Percentiles rank a stretch among this genome's conserved stretches.
Conservation (phyloP, 345 rosid genomes). For the Capsella bursapastoris region DNA sequence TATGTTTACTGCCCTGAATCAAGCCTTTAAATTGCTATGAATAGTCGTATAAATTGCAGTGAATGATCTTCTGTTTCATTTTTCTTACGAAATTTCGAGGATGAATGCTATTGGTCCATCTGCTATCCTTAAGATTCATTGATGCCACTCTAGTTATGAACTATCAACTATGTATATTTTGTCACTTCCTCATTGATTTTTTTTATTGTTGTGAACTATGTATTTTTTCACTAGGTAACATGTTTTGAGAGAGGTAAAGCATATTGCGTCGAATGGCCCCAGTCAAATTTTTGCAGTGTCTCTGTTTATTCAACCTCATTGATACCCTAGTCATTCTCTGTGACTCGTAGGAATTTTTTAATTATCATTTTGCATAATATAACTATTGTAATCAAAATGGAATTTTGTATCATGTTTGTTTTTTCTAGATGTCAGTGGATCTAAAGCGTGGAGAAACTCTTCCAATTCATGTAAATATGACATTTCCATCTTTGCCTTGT, state of each 20-base stretch:
- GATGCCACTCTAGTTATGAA: not conserved
- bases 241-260: not conserved
- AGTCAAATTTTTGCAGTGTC: not conserved
- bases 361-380: not conserved
- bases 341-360: not conserved
- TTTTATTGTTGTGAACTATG: not conserved
- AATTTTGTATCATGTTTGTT: slow-evolving; percentile 17
- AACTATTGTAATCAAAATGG: slow-evolving; percentile 3
- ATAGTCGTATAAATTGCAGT: not conserved
- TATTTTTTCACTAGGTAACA: not conserved
- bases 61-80: slow-evolving; percentile 5
- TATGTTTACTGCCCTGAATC: not conserved
- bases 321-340: not conserved
- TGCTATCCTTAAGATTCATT: not conserved
- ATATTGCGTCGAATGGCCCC: not conserved
- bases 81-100: not conserved
- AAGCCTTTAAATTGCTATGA: not conserved
- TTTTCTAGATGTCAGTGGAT: slow-evolving; percentile 93
- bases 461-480: slow-evolving; percentile 88
- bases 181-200: not conserved
- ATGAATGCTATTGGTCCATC: slow-evolving; percentile 10
- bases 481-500: slow-evolving; percentile 90
- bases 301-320: slow-evolving; percentile 11
- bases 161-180: not conserved
- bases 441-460: slow-evolving; percentile 95